Conservation (phyloP, 108 stramenopile species). For the Nitzschia sp. region DNA sequence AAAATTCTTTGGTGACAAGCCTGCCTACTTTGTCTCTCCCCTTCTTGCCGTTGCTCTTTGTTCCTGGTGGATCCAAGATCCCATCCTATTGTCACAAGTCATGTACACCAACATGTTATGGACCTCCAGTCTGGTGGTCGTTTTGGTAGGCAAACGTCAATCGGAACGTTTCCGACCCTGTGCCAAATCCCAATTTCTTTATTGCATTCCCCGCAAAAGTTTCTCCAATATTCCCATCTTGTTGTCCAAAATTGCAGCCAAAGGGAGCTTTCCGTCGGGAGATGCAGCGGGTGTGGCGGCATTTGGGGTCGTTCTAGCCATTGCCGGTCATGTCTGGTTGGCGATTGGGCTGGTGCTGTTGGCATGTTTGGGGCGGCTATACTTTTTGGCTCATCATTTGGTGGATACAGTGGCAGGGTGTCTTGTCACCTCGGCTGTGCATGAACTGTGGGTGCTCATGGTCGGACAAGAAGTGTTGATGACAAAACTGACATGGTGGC, state of each 20-base stretch:
- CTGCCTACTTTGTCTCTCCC: neutral
- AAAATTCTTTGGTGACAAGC: slow-evolving; percentile 8
- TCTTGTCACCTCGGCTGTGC: slow-evolving; percentile 8
- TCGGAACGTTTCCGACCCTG: slow-evolving; percentile 10
- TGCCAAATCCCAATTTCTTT: neutral
- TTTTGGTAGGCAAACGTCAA: slow-evolving; percentile 3
- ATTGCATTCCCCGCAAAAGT: slow-evolving; percentile 5
- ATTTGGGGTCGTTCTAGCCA: slow-evolving; percentile 8
- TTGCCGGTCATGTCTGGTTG: neutral
- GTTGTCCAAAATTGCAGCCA: neutral
- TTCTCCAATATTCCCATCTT: slow-evolving; percentile 10
- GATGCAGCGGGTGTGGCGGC: slow-evolving; percentile 20
- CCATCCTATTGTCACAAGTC: slow-evolving; percentile 1
- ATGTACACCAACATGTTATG: slow-evolving; percentile 21
- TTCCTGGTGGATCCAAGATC: slow-evolving; percentile 8
- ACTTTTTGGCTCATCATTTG: slow-evolving; percentile 28
- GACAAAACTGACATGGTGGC: neutral
- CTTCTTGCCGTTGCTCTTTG: neutral
- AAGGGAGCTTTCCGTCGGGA: slow-evolving; percentile 29
- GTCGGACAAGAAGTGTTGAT: slow-evolving; percentile 1
- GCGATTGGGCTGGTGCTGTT: slow-evolving; percentile 11
- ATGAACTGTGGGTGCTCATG: neutral
- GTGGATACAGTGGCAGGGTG: slow-evolving; percentile 19
- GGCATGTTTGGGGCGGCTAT: slow-evolving; percentile 23
- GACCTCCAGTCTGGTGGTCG: slow-evolving; percentile 2